These are phyloP conservation scores for Canavalia ensiformis DNA, from an alignment of 306 rosid species.

Conservation along the genomic window DNA sequence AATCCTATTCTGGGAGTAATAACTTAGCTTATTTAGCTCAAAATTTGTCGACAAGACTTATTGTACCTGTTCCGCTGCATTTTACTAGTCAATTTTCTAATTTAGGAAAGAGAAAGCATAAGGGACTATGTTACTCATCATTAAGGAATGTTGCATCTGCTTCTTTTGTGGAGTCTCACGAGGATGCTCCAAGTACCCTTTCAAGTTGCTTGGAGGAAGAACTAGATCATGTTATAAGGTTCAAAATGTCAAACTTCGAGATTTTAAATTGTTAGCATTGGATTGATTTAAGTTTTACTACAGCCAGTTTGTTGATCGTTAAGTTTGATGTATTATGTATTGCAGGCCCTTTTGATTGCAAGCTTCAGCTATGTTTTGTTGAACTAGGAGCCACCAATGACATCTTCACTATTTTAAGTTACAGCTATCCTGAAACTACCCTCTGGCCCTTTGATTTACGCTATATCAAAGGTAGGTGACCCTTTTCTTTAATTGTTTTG, in stretches of 20 bases:
- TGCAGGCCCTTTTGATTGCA: too few species aligned
- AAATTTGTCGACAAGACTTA: constrained; percentile 70
- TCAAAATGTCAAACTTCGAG: constrained; percentile 84
- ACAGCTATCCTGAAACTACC: constrained; percentile 72
- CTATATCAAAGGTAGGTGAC: constrained; percentile 78
- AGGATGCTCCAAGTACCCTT: constrained; percentile 47
- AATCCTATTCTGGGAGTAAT: constrained; percentile 59
- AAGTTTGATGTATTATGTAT: too few species aligned
- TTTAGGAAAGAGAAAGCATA: constrained; percentile 46
- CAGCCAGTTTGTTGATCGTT: constrained; percentile 49
- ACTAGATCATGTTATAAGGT: constrained; percentile 76
- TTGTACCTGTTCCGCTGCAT: constrained; percentile 56
- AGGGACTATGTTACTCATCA: constrained; percentile 62
- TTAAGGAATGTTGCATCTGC: constrained; percentile 55
- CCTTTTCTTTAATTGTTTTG: constrained; percentile 42
- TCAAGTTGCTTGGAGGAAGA: constrained; percentile 76
- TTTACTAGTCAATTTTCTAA: constrained; percentile 51
- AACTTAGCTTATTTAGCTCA: constrained; percentile 57
- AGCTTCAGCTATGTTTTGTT: neutral
- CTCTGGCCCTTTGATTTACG: constrained; percentile 70
- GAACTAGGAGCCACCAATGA: constrained; percentile 42
- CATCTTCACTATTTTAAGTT: constrained; percentile 76
- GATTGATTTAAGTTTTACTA: constrained; percentile 64
- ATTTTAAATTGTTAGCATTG: constrained; percentile 71
- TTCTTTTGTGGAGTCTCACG: constrained; percentile 60